Conservation (phyloP, 2,329 filamentous ascomycete genomes). For the Penicillium sp. region DNA sequence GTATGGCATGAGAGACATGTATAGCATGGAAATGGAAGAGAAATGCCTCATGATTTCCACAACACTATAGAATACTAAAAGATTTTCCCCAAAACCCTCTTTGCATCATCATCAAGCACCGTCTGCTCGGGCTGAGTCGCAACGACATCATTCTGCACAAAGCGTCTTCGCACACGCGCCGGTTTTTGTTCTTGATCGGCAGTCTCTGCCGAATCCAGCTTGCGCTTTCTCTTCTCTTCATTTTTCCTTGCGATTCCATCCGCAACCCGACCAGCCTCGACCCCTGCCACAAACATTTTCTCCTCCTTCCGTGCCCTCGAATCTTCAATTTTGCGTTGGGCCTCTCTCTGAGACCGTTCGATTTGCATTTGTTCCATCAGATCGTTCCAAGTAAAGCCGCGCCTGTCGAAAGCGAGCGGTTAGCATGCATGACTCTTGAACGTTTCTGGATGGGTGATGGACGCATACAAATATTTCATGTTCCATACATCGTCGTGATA, state of each 20-base stretch:
- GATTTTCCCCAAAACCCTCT: slow-evolving; percentile 44
- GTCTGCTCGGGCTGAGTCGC: slow-evolving; percentile 22
- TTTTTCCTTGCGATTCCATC: slow-evolving; percentile 44
- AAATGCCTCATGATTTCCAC: slow-evolving; percentile 1
- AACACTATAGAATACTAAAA: slow-evolving; percentile 32
- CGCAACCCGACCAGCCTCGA: slow-evolving; percentile 37
- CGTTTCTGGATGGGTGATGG: slow-evolving; percentile 11
- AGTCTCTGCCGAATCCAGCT: slow-evolving; percentile 18
- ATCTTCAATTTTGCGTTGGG: slow-evolving; percentile 40
- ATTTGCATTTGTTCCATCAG: slow-evolving; percentile 43
- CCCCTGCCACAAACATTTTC: slow-evolving; percentile 41
- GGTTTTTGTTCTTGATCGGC: slow-evolving; percentile 14
- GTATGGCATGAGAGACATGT: slow-evolving; percentile 1
- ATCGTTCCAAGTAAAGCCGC: slow-evolving; percentile 35
- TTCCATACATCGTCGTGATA: slow-evolving; percentile 46
- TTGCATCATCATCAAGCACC: slow-evolving; percentile 36
- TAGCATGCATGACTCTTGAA: slow-evolving; percentile 26
- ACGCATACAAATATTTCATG: slow-evolving; percentile 39
- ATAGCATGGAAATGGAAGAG: slow-evolving; percentile 2
- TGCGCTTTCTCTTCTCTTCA: slow-evolving; percentile 35
- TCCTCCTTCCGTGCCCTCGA: slow-evolving; percentile 40
- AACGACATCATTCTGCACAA: slow-evolving; percentile 42
- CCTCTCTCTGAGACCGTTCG: slow-evolving; percentile 41
- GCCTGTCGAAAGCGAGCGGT: neutral
- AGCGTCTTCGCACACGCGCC: slow-evolving; percentile 31